Conservation (phyloP, 2,329 filamentous ascomycete species). For the Septoria petroselini region DNA sequence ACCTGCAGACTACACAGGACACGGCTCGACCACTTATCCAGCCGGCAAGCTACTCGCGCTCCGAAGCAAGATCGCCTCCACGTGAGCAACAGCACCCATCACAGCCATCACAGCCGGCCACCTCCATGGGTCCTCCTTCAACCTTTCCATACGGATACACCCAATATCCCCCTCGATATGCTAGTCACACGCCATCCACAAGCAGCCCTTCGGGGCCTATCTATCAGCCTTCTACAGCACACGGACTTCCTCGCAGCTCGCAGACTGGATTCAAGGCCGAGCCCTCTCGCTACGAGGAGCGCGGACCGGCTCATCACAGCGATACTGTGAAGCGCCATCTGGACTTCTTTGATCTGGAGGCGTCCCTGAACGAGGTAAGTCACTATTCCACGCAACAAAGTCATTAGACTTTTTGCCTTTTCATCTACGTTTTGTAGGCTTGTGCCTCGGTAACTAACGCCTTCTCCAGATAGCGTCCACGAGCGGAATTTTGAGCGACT, state of each 20-base stretch:
- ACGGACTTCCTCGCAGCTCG: constrained; percentile 42
- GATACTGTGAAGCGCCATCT: constrained; percentile 61
- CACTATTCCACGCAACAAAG: neutral
- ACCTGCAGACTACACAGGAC: constrained; percentile 35
- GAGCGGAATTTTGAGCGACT: constrained; percentile 47
- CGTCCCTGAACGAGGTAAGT: constrained; percentile 50
- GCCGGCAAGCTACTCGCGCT: constrained; percentile 20
- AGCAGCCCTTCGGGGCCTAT: constrained; percentile 37
- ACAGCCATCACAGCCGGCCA: constrained; percentile 35
- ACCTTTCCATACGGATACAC: constrained; percentile 40
- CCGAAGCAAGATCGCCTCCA: constrained; percentile 32
- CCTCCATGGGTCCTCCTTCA: constrained; percentile 40
- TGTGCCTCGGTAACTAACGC: neutral
- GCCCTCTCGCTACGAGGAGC: constrained; percentile 23
- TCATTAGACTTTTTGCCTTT: too few species aligned
- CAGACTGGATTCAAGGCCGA: constrained; percentile 41
- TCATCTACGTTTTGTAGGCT: too few species aligned
- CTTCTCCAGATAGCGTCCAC: constrained; percentile 44
- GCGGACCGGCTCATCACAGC: constrained; percentile 34
- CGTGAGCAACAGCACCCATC: constrained; percentile 41
- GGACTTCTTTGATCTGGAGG: constrained; percentile 59
- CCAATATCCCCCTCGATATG: constrained; percentile 44
- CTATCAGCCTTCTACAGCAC: constrained; percentile 44
- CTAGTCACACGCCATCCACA: constrained; percentile 40
- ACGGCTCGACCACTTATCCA: constrained; percentile 29